Evolutionary conservation across 331 rosid species (phyloP), one percentile per base, ranked within the genome.

Genomic region (Cydonia oblonga): DNA sequence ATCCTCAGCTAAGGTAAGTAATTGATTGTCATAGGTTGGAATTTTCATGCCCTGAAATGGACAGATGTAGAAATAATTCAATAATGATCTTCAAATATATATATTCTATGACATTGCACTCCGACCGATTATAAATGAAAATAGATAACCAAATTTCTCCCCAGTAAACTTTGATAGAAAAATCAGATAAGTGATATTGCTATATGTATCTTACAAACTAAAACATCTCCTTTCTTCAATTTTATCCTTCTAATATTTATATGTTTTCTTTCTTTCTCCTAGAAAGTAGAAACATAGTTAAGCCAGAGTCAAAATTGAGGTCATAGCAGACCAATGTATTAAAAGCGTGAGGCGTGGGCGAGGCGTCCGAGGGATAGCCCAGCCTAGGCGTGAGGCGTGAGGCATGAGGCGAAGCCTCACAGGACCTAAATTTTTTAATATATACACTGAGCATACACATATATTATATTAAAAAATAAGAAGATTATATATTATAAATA

Each of bases 1-100:
- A 87, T 93, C 98, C 83, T 91, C 98, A 15, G 97, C 98, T 69
- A 93, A 75, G 86, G 81, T 83, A 40, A 93, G 89, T 64, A 93
- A 84, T 70, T 87, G 90, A 81, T 91, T 89, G 76, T 93, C 87
- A 81, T 93, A 91, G 35, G 78, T 84, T 26, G 92, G 86, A 84
- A 93, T 82, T 81, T 82, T 89, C 98, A 93, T 87, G 59, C 97
- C 98, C 98, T 93, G 76, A 68, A 73, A 72, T 40, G 19, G 68
- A 78, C 59, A 16, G 70, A 42, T 51, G 63, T 9, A 18, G 66
- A 69, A 56, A 68, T n/a, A 62, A 65, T 63, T 70, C 28, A 29
- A 35, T 11, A 63, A 22, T 14, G 58, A 44, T 20, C 76, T 63
- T 61, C 24, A 83, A 73, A 40, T n/a, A 38, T 22, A n/a, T 25